Evolutionary conservation across 1,284 basidiomycete genomes (phyloP).

Genomic region (Leccinum proliferum): DNA sequence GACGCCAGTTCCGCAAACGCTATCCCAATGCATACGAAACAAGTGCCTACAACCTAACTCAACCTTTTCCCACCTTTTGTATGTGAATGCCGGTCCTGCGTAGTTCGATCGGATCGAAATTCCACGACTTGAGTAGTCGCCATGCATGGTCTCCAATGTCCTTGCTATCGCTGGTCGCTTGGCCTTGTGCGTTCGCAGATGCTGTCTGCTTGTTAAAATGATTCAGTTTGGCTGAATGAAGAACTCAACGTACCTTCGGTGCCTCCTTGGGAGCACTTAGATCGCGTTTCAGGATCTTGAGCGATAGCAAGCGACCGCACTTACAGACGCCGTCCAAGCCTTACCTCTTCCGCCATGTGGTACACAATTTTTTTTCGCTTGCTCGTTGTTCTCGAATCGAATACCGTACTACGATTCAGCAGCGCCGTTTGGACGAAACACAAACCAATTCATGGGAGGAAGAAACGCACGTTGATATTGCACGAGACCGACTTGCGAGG

Average conservation of each 20-base stretch:
- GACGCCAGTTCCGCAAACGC: too few relatives aligned
- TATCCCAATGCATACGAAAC: too few relatives aligned
- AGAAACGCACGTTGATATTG: constrained; percentile 77
- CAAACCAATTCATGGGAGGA: neutral
- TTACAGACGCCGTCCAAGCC: constrained; percentile 64
- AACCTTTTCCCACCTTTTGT: too few relatives aligned
- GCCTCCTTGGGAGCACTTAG: constrained; percentile 85
- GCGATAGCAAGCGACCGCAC: constrained; percentile 67
- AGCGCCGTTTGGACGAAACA: neutral
- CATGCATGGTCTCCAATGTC: too few relatives aligned
- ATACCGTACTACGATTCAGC: constrained; percentile 76
- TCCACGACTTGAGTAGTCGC: too few relatives aligned
- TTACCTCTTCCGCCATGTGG: constrained; percentile 74
- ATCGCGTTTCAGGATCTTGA: constrained; percentile 89
- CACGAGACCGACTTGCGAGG: constrained; percentile 84
- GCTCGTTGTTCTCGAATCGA: constrained; percentile 77
- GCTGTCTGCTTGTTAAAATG: too few relatives aligned
- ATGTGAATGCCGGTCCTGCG: too few relatives aligned
- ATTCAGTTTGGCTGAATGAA: too few relatives aligned
- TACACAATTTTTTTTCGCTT: constrained; percentile 74
- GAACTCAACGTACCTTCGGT: constrained; percentile 62
- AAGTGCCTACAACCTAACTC: too few relatives aligned
- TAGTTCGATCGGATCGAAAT: too few relatives aligned
- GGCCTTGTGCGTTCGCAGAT: too few relatives aligned
- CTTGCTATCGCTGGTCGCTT: too few relatives aligned